Conservation (phyloP, 305 asterid species). For the Striga hermonthica region DNA sequence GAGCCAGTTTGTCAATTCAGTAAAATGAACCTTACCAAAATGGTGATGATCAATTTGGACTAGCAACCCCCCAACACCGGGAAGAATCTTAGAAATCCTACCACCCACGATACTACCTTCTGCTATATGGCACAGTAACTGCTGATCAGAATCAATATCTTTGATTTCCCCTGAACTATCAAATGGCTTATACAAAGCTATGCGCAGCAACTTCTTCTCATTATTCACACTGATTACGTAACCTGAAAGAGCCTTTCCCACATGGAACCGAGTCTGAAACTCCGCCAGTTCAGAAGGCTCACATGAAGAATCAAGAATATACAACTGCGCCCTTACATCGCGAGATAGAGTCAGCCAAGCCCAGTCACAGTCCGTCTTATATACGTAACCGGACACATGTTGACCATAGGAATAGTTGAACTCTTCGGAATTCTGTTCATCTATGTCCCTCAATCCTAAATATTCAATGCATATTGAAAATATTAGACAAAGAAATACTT, state of each 20-base stretch:
- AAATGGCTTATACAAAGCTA: constrained; percentile 49
- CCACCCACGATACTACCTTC: constrained; percentile 77
- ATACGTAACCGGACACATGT: constrained; percentile 70
- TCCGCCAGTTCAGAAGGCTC: constrained; percentile 73
- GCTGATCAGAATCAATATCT: constrained; percentile 36
- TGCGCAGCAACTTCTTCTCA: constrained; percentile 74
- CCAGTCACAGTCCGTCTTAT: constrained; percentile 79
- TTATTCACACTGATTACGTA: constrained; percentile 49
- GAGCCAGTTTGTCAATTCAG: constrained; percentile 68
- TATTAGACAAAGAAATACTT: constrained; percentile 21
- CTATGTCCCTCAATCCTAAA: constrained; percentile 53
- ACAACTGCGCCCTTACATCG: constrained; percentile 63
- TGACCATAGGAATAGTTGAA: constrained; percentile 61
- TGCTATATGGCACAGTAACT: constrained; percentile 43
- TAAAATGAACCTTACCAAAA: constrained; percentile 88
- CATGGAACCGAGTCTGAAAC: constrained; percentile 61
- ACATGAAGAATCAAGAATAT: constrained; percentile 71
- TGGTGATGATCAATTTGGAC: constrained; percentile 69
- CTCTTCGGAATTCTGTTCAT: constrained; percentile 38
- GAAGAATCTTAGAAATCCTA: constrained; percentile 75
- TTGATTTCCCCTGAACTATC: constrained; percentile 29
- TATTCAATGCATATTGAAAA: constrained; percentile 29
- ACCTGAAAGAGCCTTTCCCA: constrained; percentile 69
- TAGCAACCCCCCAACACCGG: constrained; percentile 82
- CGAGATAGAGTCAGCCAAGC: constrained; percentile 78